phyloP scores from a whole-genome alignment of 2,329 filamentous ascomycete species.

The Alternaria rosae region DNA sequence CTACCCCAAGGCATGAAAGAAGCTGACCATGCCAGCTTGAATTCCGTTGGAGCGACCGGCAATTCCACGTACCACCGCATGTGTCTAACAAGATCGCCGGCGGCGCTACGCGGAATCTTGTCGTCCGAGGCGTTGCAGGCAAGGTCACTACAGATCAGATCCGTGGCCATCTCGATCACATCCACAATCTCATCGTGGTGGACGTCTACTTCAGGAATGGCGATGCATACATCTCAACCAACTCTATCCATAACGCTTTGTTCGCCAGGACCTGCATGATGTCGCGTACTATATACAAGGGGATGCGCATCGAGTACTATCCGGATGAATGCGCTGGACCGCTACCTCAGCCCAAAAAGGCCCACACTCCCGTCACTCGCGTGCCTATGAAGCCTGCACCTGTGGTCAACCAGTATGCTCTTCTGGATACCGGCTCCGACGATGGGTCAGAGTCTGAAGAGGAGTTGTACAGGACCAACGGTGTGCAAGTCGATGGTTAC shows the following conservation, averaged over 20 bases:
- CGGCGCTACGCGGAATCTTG: conserved; percentile 77
- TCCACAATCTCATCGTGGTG: conserved; percentile 78
- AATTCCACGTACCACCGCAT: conserved; percentile 70
- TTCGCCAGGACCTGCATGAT: conserved; percentile 82
- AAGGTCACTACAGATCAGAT: conserved; percentile 69
- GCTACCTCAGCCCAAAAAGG: conserved; percentile 48
- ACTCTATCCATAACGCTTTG: conserved; percentile 77
- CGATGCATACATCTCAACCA: conserved; percentile 74
- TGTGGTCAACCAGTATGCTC: conserved; percentile 42
- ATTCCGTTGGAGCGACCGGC: conserved; percentile 73
- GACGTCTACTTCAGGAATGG: conserved; percentile 65
- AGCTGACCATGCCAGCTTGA: conserved; percentile 61
- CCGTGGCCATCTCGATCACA: conserved; percentile 79
- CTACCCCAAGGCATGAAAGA: background rate
- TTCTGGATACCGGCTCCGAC: conserved; percentile 39
- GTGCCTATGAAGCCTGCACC: conserved; percentile 26
- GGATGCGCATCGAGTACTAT: conserved; percentile 73
- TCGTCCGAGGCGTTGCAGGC: conserved; percentile 67
- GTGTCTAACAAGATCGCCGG: conserved; percentile 68
- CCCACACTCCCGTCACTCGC: conserved; percentile 10
- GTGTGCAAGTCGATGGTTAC: conserved; percentile 25
- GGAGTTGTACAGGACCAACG: conserved; percentile 29
- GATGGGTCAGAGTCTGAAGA: conserved; percentile 36
- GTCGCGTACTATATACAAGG: conserved; percentile 70
- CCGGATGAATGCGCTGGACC: conserved; percentile 75